Base-by-base conservation (phyloP, 306 rosid species). In the Glycine tomentella region DNA sequence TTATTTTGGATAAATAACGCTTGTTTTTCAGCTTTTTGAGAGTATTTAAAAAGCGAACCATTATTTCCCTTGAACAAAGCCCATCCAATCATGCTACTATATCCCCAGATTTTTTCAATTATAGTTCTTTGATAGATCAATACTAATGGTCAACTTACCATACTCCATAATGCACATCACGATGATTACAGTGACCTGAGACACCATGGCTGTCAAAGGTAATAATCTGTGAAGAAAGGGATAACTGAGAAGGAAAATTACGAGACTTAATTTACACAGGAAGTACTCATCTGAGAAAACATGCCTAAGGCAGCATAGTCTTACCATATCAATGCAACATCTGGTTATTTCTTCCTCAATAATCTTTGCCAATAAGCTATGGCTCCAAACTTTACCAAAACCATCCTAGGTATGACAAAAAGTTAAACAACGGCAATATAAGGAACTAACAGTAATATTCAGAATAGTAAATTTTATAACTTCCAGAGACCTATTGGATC, bases 161-260 rank as follows among this genome's bases (percentile, higher is more conserved):
- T 42, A 90, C 91, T 65, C 96, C 97, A 77, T 77, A 75, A 80
- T 93, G 91, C 83, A 93, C 94, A 44, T 91, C 99, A 72, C 89
- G 36, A 67, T 95, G 99, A 86, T 95, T 93, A 83, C 97, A 90
- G 86, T 95, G 99, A 74, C 99, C 98, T 0, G 99, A 95, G 75
- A 95, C 91, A 79, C 97, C 99, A 59, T 93, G 71, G 36, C 78
- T 81, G 83, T 91, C 97, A 46, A 95, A 95, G 64, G 97, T 90
- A 89, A 95, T 86, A 69, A 95, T 88, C 98, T 95, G 91, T 63
- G 31, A 15, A 68, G 40, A 86, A 59, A 69, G 72, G 58, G 31
- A 59, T 76, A 76, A 8, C 74, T 55, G 69, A 83, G 76, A 57
- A 70, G 57, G 53, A 52, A 10, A 66, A 15, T 11, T 55, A 38